Conservation (phyloP, 176 grass and related monocot species). For the Musa beccarii region DNA sequence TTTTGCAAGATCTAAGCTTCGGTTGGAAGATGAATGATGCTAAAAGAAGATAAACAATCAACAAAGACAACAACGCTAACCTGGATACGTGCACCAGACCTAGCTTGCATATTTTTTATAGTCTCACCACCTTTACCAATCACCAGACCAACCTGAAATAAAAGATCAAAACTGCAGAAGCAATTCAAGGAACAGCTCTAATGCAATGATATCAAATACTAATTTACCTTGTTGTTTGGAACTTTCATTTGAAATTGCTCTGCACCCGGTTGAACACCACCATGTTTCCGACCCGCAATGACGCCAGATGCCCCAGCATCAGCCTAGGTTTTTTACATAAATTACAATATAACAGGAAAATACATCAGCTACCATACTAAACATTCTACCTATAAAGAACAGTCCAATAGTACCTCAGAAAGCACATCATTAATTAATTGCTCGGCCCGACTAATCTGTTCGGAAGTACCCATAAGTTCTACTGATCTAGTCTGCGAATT, state of each 20-base stretch:
- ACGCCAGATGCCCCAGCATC: slow-evolving; percentile 64
- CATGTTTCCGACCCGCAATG: slow-evolving; percentile 39
- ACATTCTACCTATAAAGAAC: not conserved
- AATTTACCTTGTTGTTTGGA: slow-evolving; percentile 74
- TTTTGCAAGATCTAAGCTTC: too few species aligned
- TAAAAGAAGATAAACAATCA: not conserved
- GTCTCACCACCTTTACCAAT: slow-evolving; percentile 93
- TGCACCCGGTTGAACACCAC: slow-evolving; percentile 43
- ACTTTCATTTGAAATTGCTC: slow-evolving; percentile 93
- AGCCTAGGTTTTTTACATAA: slow-evolving; percentile 38
- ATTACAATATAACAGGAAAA: not conserved
- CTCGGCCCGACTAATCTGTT: slow-evolving; percentile 86
- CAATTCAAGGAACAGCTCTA: slow-evolving; percentile 1
- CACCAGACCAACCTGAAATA: slow-evolving; percentile 71
- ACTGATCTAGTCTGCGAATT: slow-evolving; percentile 11
- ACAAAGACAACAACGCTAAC: slow-evolving; percentile 18
- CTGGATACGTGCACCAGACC: slow-evolving; percentile 85
- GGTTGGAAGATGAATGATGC: not conserved
- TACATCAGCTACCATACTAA: not conserved
- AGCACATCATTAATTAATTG: slow-evolving; percentile 78
- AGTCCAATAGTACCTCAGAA: slow-evolving; percentile 43
- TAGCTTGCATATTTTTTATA: slow-evolving; percentile 94
- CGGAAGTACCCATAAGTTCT: slow-evolving; percentile 30
- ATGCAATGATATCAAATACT: not conserved
- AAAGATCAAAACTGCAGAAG: not conserved